Evolutionary conservation across 2,329 filamentous ascomycete species (phyloP).

Genomic region (Keithomyces neogunnii): DNA sequence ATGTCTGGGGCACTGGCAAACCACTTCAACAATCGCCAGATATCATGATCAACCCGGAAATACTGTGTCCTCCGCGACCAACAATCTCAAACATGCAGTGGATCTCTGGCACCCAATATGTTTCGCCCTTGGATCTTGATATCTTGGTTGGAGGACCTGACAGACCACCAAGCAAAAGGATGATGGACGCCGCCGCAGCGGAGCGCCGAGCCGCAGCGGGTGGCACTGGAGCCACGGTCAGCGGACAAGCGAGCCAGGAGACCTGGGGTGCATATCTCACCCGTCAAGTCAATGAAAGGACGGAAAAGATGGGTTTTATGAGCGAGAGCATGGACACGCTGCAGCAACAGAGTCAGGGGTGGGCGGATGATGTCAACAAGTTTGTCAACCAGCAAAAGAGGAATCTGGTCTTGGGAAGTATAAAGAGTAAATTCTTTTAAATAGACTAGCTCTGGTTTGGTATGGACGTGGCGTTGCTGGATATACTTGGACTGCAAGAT

Average conservation of each 20-base stretch:
- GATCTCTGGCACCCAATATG: slow-evolving; percentile 89
- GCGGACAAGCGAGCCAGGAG: slow-evolving; percentile 35
- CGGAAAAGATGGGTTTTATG: slow-evolving; percentile 75
- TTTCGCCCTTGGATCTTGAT: slow-evolving; percentile 82
- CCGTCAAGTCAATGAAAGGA: slow-evolving; percentile 80
- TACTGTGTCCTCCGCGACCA: slow-evolving; percentile 67
- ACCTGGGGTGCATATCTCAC: slow-evolving; percentile 74
- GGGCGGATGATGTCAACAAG: slow-evolving; percentile 82
- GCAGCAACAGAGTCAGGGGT: slow-evolving; percentile 71
- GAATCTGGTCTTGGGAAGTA: slow-evolving; percentile 65
- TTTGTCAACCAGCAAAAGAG: slow-evolving; percentile 82
- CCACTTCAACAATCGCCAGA: slow-evolving; percentile 57
- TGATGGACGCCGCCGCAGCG: slow-evolving; percentile 69
- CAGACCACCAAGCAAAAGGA: slow-evolving; percentile 79
- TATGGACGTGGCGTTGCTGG: neutral
- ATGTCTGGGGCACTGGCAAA: slow-evolving; percentile 72
- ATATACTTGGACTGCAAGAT: neutral
- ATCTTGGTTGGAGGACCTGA: slow-evolving; percentile 83
- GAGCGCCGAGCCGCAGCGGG: slow-evolving; percentile 55
- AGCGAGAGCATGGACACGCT: slow-evolving; percentile 79
- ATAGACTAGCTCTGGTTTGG: too few species aligned
- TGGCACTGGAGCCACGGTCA: slow-evolving; percentile 19
- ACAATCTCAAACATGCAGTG: slow-evolving; percentile 95
- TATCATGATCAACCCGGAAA: slow-evolving; percentile 68
- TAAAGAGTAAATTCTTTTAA: slow-evolving; percentile 50